Conservation (phyloP, 2,329 filamentous ascomycete genomes). For the Dendrostoma leiphaemia region DNA sequence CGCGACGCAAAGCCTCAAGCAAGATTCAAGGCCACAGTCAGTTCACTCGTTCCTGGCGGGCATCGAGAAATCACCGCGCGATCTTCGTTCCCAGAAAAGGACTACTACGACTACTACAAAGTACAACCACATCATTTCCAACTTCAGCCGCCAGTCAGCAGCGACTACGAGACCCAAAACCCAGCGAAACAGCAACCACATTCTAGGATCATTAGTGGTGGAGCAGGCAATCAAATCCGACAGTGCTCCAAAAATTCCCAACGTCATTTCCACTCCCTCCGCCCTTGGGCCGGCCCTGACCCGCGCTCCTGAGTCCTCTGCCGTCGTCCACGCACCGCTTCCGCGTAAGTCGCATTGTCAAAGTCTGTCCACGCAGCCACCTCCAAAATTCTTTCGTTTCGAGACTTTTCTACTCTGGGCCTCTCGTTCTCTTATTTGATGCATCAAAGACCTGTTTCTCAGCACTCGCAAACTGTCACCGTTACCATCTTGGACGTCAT, state of each 20-base stretch:
- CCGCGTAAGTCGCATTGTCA: no score
- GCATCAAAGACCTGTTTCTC: neutral
- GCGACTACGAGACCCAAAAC: neutral
- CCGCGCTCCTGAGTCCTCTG: neutral
- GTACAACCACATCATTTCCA: neutral
- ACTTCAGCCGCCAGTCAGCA: neutral
- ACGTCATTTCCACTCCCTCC: constrained; percentile 12
- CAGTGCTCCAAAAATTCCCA: constrained; percentile 5
- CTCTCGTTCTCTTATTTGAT: constrained; percentile 3
- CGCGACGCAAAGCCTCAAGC: no score
- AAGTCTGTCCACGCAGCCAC: neutral
- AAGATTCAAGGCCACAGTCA: neutral
- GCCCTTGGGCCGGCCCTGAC: neutral
- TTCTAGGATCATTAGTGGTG: constrained; percentile 13
- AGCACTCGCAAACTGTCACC: neutral
- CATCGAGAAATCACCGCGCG: neutral
- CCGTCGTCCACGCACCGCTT: neutral
- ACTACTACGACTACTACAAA: no score
- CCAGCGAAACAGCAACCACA: constrained; percentile 3
- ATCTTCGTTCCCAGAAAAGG: neutral
- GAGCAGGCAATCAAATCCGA: constrained; percentile 18
- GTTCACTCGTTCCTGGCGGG: neutral
- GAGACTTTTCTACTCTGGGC: neutral
- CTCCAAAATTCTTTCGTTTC: constrained; percentile 5
- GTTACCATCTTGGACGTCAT: neutral